Evolutionary conservation across 768 basidiomycete species (phyloP), one percentile per base, ranked within the genome.

Genomic region (Boletus rubropictus): DNA sequence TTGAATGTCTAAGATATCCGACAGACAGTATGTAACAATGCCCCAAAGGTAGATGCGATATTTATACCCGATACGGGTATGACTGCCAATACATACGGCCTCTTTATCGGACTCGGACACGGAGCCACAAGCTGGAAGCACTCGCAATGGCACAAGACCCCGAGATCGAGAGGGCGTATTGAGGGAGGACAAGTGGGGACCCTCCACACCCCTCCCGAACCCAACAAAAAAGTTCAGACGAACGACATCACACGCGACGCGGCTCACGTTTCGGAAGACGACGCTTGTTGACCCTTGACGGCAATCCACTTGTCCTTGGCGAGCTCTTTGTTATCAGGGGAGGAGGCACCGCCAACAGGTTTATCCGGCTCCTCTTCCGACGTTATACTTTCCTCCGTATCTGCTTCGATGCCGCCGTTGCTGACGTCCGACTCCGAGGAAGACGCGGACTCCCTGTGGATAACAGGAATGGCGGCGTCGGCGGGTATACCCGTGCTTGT

Each of bases 301-400:
- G 84, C 72, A 41, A 89, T 79, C 87, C 87, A 89, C 61, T 84
- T 86, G 59, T 89, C 86, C 61, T 76, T 78, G 56, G 66, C 64
- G 38, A 54, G 25, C 33, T 72, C 64, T 46, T 60, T 62, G 45
- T 32, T 25, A 21, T 59, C 50, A 6, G 46, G 7, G 31, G 15
- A n/a, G 11, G 31, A 15, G 27, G 27, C 27, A 34, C 5, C 31
- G 31, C 12, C 31, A 14, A 45, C 41, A 17, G 60, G 55, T 57
- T 77, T 77, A 33, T 81, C 76, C 18, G 62, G 60, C 58, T 86
- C 79, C 47, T 75, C 86, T 56, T 88, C 86, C 28, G 84, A 86
- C 3, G 84, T 82, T 53, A 84, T 69, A 58, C 84, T 86, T 59
- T 82, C 84, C 64, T 89, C 86, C 20, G 79, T 79, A 58, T 89